Conservation (phyloP, 2,329 filamentous ascomycete species). For the Aspergillus thermomutatus region DNA sequence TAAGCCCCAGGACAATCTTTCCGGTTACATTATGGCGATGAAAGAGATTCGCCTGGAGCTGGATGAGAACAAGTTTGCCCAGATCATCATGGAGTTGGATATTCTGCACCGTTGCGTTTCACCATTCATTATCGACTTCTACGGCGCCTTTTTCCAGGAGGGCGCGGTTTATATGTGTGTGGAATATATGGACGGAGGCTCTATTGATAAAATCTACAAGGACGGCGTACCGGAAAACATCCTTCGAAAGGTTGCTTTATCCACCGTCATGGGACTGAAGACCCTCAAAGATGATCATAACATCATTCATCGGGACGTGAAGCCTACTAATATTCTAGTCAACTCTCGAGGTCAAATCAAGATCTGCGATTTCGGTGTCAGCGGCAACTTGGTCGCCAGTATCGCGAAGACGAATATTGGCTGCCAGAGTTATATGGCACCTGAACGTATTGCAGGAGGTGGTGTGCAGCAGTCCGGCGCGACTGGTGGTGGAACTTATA, state of each 20-base stretch:
- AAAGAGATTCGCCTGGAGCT: conserved; percentile 95
- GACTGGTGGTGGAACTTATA: conserved; percentile 80
- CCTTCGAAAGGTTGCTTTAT: conserved; percentile 82
- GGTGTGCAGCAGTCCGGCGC: conserved; percentile 69
- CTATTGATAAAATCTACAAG: conserved; percentile 90
- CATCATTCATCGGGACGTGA: conserved; percentile 98
- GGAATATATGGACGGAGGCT: conserved; percentile 98
- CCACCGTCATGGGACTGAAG: conserved; percentile 88
- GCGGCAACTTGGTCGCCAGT: conserved; percentile 91
- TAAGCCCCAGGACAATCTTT: conserved; percentile 26
- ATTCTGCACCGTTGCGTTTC: conserved; percentile 93
- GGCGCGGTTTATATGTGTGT: conserved; percentile 99
- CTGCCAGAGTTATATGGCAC: conserved; percentile 99
- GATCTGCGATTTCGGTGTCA: conserved; percentile 98
- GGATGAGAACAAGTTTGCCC: conserved; percentile 93
- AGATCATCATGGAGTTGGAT: conserved; percentile 96
- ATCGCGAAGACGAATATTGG: conserved; percentile 99
- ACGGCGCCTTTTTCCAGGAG: conserved; percentile 98
- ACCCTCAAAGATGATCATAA: conserved; percentile 96
- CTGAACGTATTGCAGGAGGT: conserved; percentile 87
- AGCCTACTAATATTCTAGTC: conserved; percentile 95
- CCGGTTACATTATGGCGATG: conserved; percentile 92
- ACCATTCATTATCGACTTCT: conserved; percentile 97
- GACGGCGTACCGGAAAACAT: conserved; percentile 88
- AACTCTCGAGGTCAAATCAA: conserved; percentile 91